A percentile compares a stretch with the other conserved stretches of the same genome.
phyloP scores from a whole-genome alignment of 257 asterid genomes.

The Cynanchum wilfordii region DNA sequence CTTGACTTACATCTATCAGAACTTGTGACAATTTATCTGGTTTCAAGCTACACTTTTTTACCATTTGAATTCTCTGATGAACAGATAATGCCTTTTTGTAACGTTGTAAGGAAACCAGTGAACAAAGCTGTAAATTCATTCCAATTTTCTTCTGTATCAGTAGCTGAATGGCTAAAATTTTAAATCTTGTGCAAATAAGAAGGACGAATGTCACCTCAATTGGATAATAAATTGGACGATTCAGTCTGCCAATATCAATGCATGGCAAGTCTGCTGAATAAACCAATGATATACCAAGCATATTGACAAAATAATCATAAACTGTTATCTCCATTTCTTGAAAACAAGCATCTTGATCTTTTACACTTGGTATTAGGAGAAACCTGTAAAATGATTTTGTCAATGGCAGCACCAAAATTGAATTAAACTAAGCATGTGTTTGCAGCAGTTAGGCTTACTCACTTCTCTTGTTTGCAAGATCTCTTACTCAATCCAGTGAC shows the following conservation, averaged over 20 bases:
- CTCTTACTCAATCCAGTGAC: slow-evolving; percentile 41
- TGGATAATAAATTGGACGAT: slow-evolving; percentile 33
- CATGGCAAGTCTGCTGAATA: slow-evolving; percentile 50
- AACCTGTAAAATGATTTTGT: slow-evolving; percentile 24
- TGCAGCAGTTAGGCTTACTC: slow-evolving; percentile 21
- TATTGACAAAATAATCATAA: slow-evolving; percentile 42
- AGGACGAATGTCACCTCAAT: slow-evolving; percentile 34
- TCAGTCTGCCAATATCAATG: slow-evolving; percentile 41
- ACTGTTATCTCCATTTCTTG: slow-evolving; percentile 34
- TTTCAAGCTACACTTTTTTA: slow-evolving; percentile 33
- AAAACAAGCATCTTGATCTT: slow-evolving; percentile 13
- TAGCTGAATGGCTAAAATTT: background rate
- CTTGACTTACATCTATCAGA: slow-evolving; percentile 33
- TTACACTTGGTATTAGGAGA: slow-evolving; percentile 11
- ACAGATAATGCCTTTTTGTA: slow-evolving; percentile 36
- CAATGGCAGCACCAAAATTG: background rate
- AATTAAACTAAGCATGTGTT: background rate
- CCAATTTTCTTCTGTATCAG: background rate
- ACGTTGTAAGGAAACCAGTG: slow-evolving; percentile 27
- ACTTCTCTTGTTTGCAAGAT: slow-evolving; percentile 48
- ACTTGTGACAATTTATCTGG: slow-evolving; percentile 38
- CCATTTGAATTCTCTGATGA: slow-evolving; percentile 33
- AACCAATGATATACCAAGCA: slow-evolving; percentile 30
- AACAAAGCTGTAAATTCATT: slow-evolving; percentile 36
- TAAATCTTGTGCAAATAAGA: background rate